phyloP scores from a whole-genome alignment of 306 rosid genomes.

The Trifolium dubium region DNA sequence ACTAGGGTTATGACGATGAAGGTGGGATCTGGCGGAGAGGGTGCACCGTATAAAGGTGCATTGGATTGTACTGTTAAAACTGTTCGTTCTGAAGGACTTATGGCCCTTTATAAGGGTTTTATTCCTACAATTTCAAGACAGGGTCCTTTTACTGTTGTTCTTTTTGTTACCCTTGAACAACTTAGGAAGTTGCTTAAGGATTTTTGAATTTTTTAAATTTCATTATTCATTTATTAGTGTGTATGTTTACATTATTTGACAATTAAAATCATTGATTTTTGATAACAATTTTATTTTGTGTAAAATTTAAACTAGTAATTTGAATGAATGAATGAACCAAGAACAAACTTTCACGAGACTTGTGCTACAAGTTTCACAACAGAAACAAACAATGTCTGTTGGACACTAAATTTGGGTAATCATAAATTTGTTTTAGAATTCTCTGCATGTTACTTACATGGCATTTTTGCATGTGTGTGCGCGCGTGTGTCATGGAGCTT shows the following conservation, averaged over 20 bases:
- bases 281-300: no score
- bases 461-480: background rate
- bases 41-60: constrained; percentile 68
- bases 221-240: background rate
- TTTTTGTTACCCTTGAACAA: constrained; percentile 90
- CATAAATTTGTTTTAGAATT: no score
- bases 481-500: background rate
- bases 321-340: no score
- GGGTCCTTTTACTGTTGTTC: constrained; percentile 85
- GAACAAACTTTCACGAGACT: background rate
- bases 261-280: no score
- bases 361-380: background rate
- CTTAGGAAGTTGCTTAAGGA: constrained; percentile 68
- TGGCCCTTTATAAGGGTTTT: constrained; percentile 89
- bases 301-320: no score
- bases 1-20: constrained; percentile 92
- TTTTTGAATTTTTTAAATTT: constrained; percentile 35
- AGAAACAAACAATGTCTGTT: no score
- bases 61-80: constrained; percentile 79
- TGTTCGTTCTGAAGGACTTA: constrained; percentile 72
- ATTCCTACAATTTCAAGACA: constrained; percentile 84
- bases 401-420: background rate
- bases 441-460: background rate
- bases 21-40: constrained; percentile 58
- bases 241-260: background rate